Percentiles rank a stretch among this genome's conserved stretches.
Evolutionary conservation across 179 eudicot genomes (phyloP).

Genomic region (Heliamphora pulchella): DNA sequence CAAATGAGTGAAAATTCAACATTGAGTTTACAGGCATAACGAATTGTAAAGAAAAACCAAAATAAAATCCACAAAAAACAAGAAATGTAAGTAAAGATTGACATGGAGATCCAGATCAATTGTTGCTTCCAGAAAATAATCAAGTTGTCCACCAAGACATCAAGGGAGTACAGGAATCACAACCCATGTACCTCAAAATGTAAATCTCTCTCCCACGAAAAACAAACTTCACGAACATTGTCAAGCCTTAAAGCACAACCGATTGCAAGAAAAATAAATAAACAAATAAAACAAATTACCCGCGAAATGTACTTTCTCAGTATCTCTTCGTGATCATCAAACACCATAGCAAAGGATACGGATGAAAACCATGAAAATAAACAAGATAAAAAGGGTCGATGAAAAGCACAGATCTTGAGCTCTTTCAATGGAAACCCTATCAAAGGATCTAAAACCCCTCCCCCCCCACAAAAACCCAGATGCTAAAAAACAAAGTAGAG

Average conservation of each 20-base stretch:
- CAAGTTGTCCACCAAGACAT: background rate
- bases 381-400: constrained; percentile 26
- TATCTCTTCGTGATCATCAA: constrained; percentile 21
- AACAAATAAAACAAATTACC: constrained; percentile 4
- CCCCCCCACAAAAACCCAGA: constrained; percentile 47
- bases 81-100: background rate
- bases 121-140: background rate
- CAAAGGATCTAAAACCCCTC: constrained; percentile 34
- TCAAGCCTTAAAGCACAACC: background rate
- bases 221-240: background rate
- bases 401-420: constrained; percentile 49
- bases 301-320: constrained; percentile 19
- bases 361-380: constrained; percentile 21
- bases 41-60: background rate
- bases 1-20: constrained; percentile 1
- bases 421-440: constrained; percentile 33
- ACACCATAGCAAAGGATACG: constrained; percentile 36
- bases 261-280: background rate
- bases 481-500: constrained; percentile 35
- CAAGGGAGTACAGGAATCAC: background rate
- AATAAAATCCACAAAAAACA: background rate
- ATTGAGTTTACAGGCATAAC: background rate
- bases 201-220: background rate
- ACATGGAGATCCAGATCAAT: constrained; percentile 21
- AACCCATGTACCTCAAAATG: constrained; percentile 18